Base-by-base conservation (phyloP, 2,329 filamentous ascomycete species). In the Sclerotinia spermophila region DNA sequence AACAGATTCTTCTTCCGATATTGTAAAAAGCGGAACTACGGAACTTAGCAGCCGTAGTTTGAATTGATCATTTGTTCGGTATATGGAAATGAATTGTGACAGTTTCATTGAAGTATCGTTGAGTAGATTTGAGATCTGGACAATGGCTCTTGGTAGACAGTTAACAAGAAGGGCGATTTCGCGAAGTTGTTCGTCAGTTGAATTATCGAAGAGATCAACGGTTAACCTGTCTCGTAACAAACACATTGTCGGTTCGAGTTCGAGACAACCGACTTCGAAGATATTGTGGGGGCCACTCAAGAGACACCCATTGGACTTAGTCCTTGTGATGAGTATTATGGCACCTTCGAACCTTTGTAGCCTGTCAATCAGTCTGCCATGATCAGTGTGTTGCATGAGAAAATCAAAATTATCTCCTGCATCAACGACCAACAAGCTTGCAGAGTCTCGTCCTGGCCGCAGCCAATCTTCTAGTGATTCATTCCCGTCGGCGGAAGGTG, bases 51-150 rank as follows among this genome's bases (percentile, higher is more conserved):
- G 71, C 15, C 73, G 75, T 19, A 77, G 64, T 55, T 75, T 74
- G 64, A 74, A 75, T 24, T 73, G 45, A 67, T 76, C 73, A n/a
- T 69, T 72, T 48, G 67, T 73, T 21, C 71, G 61, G 60, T 74
- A 77, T 44, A 77, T 64, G 17, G 74, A 67, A 11, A 76, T 70
- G 33, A 76, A 76, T 51, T 77, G 76, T 30, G 75, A 72, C 13
- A 74, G 64, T 19, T 73, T 75, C 75, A 77, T 77, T 6, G 73
- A 72, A 30, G 72, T 73, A 35, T 71, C 68, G 19, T 75, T 77
- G n/a, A 76, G 72, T 17, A 76, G 65, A 8, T 71, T 69, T 56
- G 73, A 73, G 30, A 73, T 71, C 60, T 77, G 76, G 44, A 73
- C 73, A 38, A 77, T 73, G 5, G 74, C 76, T 38, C 74, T 72